These are phyloP conservation scores for Colletotrichum gloeosporioides DNA, from an alignment of 2,329 filamentous ascomycete genomes.

Conservation along the genomic window DNA sequence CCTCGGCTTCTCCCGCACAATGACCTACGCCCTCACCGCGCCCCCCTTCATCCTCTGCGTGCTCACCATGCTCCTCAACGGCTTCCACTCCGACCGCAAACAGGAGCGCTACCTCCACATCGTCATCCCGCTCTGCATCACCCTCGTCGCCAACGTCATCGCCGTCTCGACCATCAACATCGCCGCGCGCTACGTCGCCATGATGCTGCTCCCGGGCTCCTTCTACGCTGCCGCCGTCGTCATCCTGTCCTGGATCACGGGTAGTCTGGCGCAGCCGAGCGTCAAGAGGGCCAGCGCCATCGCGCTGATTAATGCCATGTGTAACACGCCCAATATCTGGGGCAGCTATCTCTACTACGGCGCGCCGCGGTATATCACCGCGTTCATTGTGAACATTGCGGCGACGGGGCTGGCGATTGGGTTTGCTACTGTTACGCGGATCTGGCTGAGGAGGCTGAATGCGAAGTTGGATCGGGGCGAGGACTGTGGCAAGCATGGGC, in stretches of 20 bases:
- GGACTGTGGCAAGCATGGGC: conserved; percentile 30
- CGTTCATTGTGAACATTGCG: conserved; percentile 32
- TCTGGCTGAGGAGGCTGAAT: conserved; percentile 31
- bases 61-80: conserved; percentile 34
- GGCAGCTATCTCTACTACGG: conserved; percentile 30
- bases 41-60: conserved; percentile 57
- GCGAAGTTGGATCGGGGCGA: conserved; percentile 30
- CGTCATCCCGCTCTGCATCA: conserved; percentile 63
- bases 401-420: conserved; percentile 30
- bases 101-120: conserved; percentile 77
- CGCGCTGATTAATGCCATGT: conserved; percentile 32
- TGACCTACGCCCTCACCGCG: conserved; percentile 26
- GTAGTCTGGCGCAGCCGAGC: conserved; percentile 27
- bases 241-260: conserved; percentile 33
- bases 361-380: conserved; percentile 28
- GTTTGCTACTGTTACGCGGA: conserved; percentile 28
- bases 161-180: conserved; percentile 65
- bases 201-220: conserved; percentile 43
- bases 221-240: conserved; percentile 31
- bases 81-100: conserved; percentile 72
- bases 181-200: conserved; percentile 65
- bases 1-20: conserved; percentile 25
- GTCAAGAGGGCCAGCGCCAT: conserved; percentile 31
- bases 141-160: conserved; percentile 70
- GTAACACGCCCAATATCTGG: conserved; percentile 35